Evolutionary conservation across 345 rosid genomes (phyloP), one percentile per base, ranked within the genome.

Genomic region (Euclidium syriacum): DNA sequence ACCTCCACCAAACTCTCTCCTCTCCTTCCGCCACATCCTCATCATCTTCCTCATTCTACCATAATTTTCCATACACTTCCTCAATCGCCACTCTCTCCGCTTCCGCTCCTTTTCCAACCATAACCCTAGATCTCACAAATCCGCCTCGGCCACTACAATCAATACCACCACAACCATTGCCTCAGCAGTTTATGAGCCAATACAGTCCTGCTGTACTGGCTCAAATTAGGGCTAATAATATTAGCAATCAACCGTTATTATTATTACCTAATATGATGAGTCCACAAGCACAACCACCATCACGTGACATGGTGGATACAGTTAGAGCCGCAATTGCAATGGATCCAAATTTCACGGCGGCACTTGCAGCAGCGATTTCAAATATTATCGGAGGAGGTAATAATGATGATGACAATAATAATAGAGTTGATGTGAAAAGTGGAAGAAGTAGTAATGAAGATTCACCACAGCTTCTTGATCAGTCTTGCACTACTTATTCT

Each of bases 401-500:
- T 41, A 75, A 65, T 23, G 56, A 41, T 30, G 76, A 60, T 30
- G 44, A 47, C 20, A 48, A 49, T 20, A 24, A n/a, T 47, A 39
- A 39, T 4, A 43, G 62, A 10, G 59, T 78, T 40, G 70, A 73
- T 25, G 67, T 46, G 32, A 51, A 57, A 26, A 40, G 64, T 34
- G 75, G 73, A n/a, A 75, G 68, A 6, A 53, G 64, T 60, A 85
- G 84, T 6, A 47, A 70, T 26, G 69, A 70, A 47, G 85, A 80
- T 16, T 85, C 96, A 7, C 89, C 98, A 14, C 91, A 79, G 59
- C 84, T 81, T 79, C 98, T 86, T n/a, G n/a, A n/a, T 51, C 95
- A 89, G 51, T 85, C 94, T 67, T 89, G 96, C 86, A 89, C 95
- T 70, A 91, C 95, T 62, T 86, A 88, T 73, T 83, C 96, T 57